Evolutionary conservation across 192 early-diverging fungal genomes (phyloP), one percentile per base, ranked within the genome.

Genomic region (Umbelopsis vinacea): DNA sequence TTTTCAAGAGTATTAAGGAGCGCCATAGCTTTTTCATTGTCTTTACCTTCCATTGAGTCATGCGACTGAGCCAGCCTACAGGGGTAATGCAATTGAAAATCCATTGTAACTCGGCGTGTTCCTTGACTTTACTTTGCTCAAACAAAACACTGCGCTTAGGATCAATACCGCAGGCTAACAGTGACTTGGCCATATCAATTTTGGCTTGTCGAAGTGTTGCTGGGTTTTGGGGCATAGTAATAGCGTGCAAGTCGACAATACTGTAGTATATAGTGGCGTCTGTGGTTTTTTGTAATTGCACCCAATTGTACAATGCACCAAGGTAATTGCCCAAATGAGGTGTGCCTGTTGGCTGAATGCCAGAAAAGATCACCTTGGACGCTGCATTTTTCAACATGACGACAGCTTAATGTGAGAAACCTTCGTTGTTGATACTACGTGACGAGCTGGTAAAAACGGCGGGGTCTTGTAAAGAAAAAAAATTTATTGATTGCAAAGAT

Each of bases 311-410:
- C 22, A 98, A 81, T 19, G 95, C 93, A 0, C 96, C 96, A 66
- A 97, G 88, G 74, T 97, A 98, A 79, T 98, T 98, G 66, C 96
- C 96, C 23, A 98, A 82, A 74, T 98, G 96, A 40, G 94, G 94
- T 21, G 89, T 86, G 7, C 95, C 96, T 37, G 96, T 98, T 12
- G 96, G 95, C 80, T 97, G 96, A 72, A 97, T 96, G 0, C 95
- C 96, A 6, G 94, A 95, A 52, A 97, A 89, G 38, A 90, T 86
- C 8, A 79, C 73, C n/a, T 46, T 60, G 10, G 53, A 23, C 15
- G 50, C 55, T 35, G 57, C 57, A 63, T 63, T 63, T 26, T 63
- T 63, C 26, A 63, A 37, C 57, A 63, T 63, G 57, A 17, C 33
- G 7, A 7, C 33, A 23, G 12, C 14, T 6, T 9, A 35, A 29